Evolutionary conservation across 192 early-diverging fungal genomes (phyloP), one percentile per base, ranked within the genome.

Genomic region (Pilobolus umbonatus): DNA sequence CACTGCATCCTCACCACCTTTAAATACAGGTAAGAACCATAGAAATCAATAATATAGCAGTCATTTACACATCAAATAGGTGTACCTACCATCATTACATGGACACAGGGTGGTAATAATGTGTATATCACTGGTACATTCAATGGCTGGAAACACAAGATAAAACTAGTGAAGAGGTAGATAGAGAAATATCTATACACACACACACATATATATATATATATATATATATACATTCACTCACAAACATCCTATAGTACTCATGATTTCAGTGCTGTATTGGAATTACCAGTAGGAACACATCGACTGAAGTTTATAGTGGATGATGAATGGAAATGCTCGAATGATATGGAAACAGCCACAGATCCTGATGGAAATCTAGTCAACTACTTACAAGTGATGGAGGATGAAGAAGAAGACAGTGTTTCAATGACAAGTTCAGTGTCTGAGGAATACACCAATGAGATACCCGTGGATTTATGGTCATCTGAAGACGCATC

Each of bases 241-340:
- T 52, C 35, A 54, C 44, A 25, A 17, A 52, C 56, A 57, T 26
- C 55, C 29, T 31, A 42, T 54, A 88, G 84, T 67, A 78, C 81
- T 19, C 77, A 79, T 36, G 90, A 92, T 63, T 92, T 93, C 57
- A 83, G 84, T 4, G 83, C 87, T 0, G 80, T 93, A 31, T 72
- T 98, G 22, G 87, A 95, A 63, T 75, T 98, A 56, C 89, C 91
- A n/a, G 85, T 88, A 19, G 95, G 95, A 39, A 95, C 91, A 4
- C 95, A 98, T 72, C 87, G 88, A 63, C 83, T 97, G 51, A 98
- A 98, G 74, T 98, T 94, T 61, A 96, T 98, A 69, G 95, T 98
- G 5, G 95, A 98, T 67, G 93, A 94, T 61, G 93, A 96, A 60
- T 98, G 96, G 96, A 91, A 92, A 55, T 97, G 95, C 55, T 91